Evolutionary conservation across 2,329 filamentous ascomycete genomes (phyloP).

Genomic region (Phyllosticta citriasiana): DNA sequence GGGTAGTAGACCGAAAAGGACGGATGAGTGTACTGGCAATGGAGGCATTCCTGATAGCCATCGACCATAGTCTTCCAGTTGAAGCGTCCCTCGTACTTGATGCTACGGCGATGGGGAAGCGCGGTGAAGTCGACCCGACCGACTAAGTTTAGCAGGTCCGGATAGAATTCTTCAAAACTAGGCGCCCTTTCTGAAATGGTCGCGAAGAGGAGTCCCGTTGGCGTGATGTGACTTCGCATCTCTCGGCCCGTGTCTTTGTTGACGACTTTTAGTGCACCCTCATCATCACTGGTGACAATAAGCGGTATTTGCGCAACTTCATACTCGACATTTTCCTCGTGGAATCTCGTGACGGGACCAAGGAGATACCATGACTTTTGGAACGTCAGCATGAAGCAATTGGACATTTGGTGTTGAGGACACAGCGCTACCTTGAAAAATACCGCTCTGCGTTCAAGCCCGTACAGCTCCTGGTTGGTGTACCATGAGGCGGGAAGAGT

Average conservation of each 20-base stretch:
- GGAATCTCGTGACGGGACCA: conserved; percentile 43
- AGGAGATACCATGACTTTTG: conserved; percentile 43
- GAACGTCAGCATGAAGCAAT: not conserved
- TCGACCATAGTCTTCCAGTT: conserved; percentile 54
- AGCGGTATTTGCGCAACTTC: conserved; percentile 41
- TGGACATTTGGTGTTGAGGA: no score
- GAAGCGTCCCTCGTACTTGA: conserved; percentile 47
- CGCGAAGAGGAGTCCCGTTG: conserved; percentile 44
- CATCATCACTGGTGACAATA: not conserved
- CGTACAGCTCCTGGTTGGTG: conserved; percentile 33
- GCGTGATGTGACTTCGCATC: conserved; percentile 34
- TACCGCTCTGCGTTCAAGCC: conserved; percentile 36
- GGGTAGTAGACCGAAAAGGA: conserved; percentile 46
- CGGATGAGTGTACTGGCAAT: conserved; percentile 50
- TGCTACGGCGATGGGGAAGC: conserved; percentile 41
- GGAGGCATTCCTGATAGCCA: conserved; percentile 49
- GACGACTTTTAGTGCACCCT: conserved; percentile 25
- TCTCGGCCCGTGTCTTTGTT: conserved; percentile 18
- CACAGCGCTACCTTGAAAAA: conserved; percentile 22
- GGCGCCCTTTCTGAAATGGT: conserved; percentile 40
- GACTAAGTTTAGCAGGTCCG: conserved; percentile 40
- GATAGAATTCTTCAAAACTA: conserved; percentile 44
- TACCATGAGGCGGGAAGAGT: conserved; percentile 38
- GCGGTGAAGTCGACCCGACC: conserved; percentile 44
- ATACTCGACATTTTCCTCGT: conserved; percentile 32